Percentiles rank a stretch among this genome's conserved stretches.
Conservation (phyloP, 2,329 filamentous ascomycete genomes). For the Claviceps humidiphila region DNA sequence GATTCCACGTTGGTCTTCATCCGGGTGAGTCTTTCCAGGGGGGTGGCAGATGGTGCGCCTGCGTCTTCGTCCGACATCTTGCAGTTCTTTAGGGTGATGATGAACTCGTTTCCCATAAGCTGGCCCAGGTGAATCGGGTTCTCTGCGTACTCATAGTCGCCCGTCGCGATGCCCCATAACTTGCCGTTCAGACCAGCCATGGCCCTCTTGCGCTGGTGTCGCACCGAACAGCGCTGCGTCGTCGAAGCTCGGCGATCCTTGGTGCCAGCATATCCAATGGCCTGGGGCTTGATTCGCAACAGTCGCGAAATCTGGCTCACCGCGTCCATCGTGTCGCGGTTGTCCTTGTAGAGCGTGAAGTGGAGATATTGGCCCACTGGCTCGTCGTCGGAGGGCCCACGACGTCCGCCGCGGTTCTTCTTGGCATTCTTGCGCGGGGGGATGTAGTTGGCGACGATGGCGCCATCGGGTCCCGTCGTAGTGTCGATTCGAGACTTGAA, state of each 20-base stretch:
- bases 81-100: slow-evolving; percentile 81
- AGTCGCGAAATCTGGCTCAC: slow-evolving; percentile 63
- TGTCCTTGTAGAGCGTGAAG: slow-evolving; percentile 91
- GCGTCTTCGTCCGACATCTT: slow-evolving; percentile 35
- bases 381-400: slow-evolving; percentile 17
- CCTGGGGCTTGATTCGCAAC: slow-evolving; percentile 60
- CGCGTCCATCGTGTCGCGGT: slow-evolving; percentile 91
- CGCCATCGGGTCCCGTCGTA: slow-evolving; percentile 41
- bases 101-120: slow-evolving; percentile 80
- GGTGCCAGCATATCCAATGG: slow-evolving; percentile 67
- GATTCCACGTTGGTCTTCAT: slow-evolving; percentile 31
- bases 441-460: slow-evolving; percentile 55
- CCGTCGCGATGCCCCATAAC: slow-evolving; percentile 51
- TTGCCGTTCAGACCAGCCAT: slow-evolving; percentile 53
- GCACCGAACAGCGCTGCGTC: slow-evolving; percentile 63
- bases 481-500: slow-evolving; percentile 72
- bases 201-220: slow-evolving; percentile 37
- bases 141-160: slow-evolving; percentile 67
- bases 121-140: slow-evolving; percentile 69
- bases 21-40: slow-evolving; percentile 17
- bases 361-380: slow-evolving; percentile 64
- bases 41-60: slow-evolving; percentile 6
- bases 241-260: slow-evolving; percentile 85
- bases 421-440: slow-evolving; percentile 28
- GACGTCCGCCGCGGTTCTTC: slow-evolving; percentile 13